Percentiles rank a stretch among this genome's conserved stretches.
These are phyloP conservation scores for Dalbergia oliveri DNA, from an alignment of 306 rosid genomes.

Conservation along the genomic window DNA sequence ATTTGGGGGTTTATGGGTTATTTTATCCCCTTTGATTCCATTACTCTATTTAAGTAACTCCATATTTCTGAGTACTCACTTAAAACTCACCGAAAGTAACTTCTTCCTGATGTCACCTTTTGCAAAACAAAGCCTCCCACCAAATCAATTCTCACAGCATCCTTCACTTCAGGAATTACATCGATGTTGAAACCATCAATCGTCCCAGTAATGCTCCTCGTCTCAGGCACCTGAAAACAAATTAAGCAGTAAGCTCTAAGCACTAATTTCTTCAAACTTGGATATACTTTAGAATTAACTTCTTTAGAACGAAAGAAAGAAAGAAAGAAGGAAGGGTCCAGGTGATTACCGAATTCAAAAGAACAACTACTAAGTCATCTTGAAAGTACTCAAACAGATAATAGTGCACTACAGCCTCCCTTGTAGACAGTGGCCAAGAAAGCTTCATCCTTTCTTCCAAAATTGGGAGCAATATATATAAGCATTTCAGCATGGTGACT, in stretches of 20 bases:
- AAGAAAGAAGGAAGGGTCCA: not conserved
- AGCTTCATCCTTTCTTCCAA: slow-evolving; percentile 94
- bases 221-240: slow-evolving; percentile 68
- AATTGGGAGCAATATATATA: slow-evolving; percentile 59
- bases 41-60: not conserved
- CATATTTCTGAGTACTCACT: slow-evolving; percentile 9
- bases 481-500: slow-evolving; percentile 40
- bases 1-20: not conserved
- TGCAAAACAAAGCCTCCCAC: slow-evolving; percentile 97
- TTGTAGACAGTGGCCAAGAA: slow-evolving; percentile 91
- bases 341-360: slow-evolving; percentile 78
- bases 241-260: slow-evolving; percentile 4
- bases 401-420: slow-evolving; percentile 85
- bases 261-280: slow-evolving; percentile 36
- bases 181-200: slow-evolving; percentile 63
- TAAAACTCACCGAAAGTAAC: slow-evolving; percentile 88
- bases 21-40: not conserved
- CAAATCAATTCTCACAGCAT: slow-evolving; percentile 77
- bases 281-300: slow-evolving; percentile 23
- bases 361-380: slow-evolving; percentile 80
- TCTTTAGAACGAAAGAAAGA: not conserved
- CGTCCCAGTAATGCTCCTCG: slow-evolving; percentile 46
- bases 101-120: slow-evolving; percentile 83
- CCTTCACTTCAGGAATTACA: slow-evolving; percentile 72
- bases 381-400: slow-evolving; percentile 86